A percentile compares a stretch with the other conserved stretches of the same genome.
These are phyloP conservation scores for Cryphonectria radicalis DNA, from an alignment of 2,329 filamentous ascomycete species.

Conservation along the genomic window DNA sequence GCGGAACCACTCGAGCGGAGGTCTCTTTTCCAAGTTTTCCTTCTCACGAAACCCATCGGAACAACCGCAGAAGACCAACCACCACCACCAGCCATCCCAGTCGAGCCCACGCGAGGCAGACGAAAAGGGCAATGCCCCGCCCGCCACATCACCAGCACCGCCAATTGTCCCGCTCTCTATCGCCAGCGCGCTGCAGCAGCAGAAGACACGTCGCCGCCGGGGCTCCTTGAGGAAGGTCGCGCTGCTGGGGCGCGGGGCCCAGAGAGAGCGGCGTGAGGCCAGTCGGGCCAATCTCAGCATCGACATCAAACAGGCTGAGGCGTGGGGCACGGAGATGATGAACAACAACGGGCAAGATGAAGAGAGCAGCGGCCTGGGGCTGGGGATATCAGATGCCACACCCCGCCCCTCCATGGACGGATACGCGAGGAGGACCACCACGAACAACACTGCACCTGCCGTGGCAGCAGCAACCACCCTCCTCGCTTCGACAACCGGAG, in stretches of 20 bases:
- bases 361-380: slow-evolving; percentile 44
- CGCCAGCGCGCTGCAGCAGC: slow-evolving; percentile 49
- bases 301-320: slow-evolving; percentile 42
- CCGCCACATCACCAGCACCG: slow-evolving; percentile 30
- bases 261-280: slow-evolving; percentile 61
- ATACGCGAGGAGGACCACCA: slow-evolving; percentile 44
- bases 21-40: slow-evolving; percentile 70
- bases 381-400: slow-evolving; percentile 52
- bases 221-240: slow-evolving; percentile 89
- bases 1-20: slow-evolving; percentile 53
- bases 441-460: slow-evolving; percentile 34
- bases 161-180: slow-evolving; percentile 35
- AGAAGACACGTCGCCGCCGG: slow-evolving; percentile 70
- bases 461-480: slow-evolving; percentile 28
- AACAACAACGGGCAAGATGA: not conserved
- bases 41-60: slow-evolving; percentile 60
- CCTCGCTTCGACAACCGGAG: slow-evolving; percentile 14
- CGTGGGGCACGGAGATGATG: slow-evolving; percentile 26
- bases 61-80: slow-evolving; percentile 33
- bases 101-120: slow-evolving; percentile 15
- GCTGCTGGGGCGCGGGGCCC: slow-evolving; percentile 74
- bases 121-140: slow-evolving; percentile 21
- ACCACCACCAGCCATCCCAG: slow-evolving; percentile 30
- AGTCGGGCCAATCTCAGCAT: slow-evolving; percentile 46
- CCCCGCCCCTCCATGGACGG: slow-evolving; percentile 53